Evolutionary conservation across 2,329 filamentous ascomycete species (phyloP).

Genomic region (Phialophora verrucosa): DNA sequence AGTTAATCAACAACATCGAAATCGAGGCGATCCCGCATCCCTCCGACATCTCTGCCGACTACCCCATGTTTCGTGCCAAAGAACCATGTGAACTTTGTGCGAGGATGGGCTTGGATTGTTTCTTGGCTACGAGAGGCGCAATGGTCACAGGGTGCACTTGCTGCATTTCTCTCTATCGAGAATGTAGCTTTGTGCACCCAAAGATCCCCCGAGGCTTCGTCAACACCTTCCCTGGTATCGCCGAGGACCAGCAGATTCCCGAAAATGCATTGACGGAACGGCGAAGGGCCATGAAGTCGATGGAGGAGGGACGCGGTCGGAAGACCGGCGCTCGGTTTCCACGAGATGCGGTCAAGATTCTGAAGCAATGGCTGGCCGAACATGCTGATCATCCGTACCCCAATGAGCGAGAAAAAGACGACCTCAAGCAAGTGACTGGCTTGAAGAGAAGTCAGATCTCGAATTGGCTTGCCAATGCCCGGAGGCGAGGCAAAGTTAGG

Average conservation of each 20-base stretch:
- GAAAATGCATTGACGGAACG: slow-evolving; percentile 50
- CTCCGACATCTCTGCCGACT: slow-evolving; percentile 42
- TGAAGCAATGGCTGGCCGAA: slow-evolving; percentile 83
- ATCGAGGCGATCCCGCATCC: slow-evolving; percentile 38
- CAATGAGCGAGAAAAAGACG: slow-evolving; percentile 82
- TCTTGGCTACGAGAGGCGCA: slow-evolving; percentile 52
- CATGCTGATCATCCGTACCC: slow-evolving; percentile 86
- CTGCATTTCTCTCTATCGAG: slow-evolving; percentile 54
- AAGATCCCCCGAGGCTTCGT: slow-evolving; percentile 50
- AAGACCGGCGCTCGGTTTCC: slow-evolving; percentile 80
- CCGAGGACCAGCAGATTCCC: slow-evolving; percentile 45
- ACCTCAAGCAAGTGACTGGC: slow-evolving; percentile 77
- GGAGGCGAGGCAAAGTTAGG: slow-evolving; percentile 78
- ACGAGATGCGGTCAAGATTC: slow-evolving; percentile 74
- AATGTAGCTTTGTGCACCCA: slow-evolving; percentile 55
- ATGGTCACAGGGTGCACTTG: slow-evolving; percentile 55
- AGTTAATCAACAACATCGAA: slow-evolving; percentile 40
- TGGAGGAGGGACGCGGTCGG: slow-evolving; percentile 51
- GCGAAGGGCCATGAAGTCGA: slow-evolving; percentile 48
- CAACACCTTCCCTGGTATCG: slow-evolving; percentile 52
- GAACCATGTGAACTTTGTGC: slow-evolving; percentile 55
- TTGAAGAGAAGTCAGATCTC: slow-evolving; percentile 83
- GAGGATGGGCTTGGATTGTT: slow-evolving; percentile 55
- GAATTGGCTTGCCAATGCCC: slow-evolving; percentile 91
- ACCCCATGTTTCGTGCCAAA: slow-evolving; percentile 53